These are phyloP conservation scores for Diutina rugosa DNA, from an alignment of 1,139 yeast genomes.

Conservation along the genomic window DNA sequence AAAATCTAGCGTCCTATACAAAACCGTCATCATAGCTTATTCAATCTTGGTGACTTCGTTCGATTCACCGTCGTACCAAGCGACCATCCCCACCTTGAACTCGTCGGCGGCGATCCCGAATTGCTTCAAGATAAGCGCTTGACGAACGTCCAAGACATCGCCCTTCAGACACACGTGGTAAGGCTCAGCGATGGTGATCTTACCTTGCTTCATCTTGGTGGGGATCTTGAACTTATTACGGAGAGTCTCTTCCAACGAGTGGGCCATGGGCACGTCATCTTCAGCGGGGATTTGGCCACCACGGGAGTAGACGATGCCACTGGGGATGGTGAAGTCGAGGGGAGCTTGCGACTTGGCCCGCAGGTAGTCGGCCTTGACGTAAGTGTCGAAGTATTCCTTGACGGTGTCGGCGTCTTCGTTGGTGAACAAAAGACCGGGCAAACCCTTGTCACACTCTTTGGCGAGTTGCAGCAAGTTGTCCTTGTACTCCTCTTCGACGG, in stretches of 20 bases:
- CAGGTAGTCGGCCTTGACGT: constrained; percentile 70
- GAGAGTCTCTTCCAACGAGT: constrained; percentile 84
- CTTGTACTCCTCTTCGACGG: constrained; percentile 75
- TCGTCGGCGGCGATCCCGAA: constrained; percentile 93
- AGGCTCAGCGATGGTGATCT: constrained; percentile 63
- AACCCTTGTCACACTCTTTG: constrained; percentile 42
- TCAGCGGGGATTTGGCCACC: constrained; percentile 87
- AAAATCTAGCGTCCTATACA: background rate
- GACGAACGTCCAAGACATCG: constrained; percentile 74
- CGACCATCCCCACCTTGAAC: constrained; percentile 69
- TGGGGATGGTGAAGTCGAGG: constrained; percentile 72
- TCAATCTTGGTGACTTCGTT: constrained; percentile 17
- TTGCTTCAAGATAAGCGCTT: constrained; percentile 83
- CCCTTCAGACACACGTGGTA: constrained; percentile 74
- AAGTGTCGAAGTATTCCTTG: constrained; percentile 68
- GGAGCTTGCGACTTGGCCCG: constrained; percentile 84
- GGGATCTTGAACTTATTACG: constrained; percentile 87
- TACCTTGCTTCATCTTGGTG: constrained; percentile 81
- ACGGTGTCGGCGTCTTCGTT: constrained; percentile 78
- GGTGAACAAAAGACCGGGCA: constrained; percentile 80
- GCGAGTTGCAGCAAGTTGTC: constrained; percentile 68
- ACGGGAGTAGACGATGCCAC: constrained; percentile 82
- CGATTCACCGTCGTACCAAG: constrained; percentile 55
- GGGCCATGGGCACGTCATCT: constrained; percentile 95
- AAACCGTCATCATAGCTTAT: background rate